Conservation (phyloP, 495 filamentous ascomycete genomes). For the Neohortaea acidophila region DNA sequence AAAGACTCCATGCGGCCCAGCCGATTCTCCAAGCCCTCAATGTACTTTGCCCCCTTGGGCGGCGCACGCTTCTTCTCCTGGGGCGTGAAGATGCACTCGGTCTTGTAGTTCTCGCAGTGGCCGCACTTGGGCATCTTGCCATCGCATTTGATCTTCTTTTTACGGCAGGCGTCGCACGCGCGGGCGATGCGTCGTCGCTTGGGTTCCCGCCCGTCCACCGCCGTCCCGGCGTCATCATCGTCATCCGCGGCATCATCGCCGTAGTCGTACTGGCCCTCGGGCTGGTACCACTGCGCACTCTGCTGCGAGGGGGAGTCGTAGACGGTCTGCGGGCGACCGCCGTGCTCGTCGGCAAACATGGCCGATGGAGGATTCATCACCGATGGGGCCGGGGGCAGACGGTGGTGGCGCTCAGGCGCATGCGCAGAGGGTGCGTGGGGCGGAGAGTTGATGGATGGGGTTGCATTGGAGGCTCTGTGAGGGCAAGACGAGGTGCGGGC, state of each 20-base stretch:
- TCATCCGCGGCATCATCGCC: constrained; percentile 4
- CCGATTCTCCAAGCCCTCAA: constrained; percentile 91
- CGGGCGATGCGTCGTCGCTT: constrained; percentile 89
- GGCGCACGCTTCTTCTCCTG: constrained; percentile 98
- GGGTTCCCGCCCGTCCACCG: constrained; percentile 54
- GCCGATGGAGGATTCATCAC: no score
- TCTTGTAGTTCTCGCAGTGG: constrained; percentile 97
- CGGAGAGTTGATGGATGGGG: no score
- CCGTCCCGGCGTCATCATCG: constrained; percentile 22
- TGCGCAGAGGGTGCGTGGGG: no score
- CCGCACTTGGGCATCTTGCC: constrained; percentile 89
- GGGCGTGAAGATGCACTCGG: constrained; percentile 91
- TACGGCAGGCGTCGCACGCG: constrained; percentile 96
- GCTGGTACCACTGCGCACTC: no score
- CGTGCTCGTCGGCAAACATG: no score
- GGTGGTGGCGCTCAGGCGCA: no score
- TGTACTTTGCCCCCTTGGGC: constrained; percentile 97
- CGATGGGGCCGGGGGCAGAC: no score
- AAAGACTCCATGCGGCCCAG: constrained; percentile 86
- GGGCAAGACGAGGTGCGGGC: no score
- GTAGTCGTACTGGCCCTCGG: no score
- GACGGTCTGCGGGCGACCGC: no score
- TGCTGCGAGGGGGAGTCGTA: no score
- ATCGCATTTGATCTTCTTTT: constrained; percentile 99
- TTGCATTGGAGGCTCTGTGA: no score